Conservation (phyloP, 495 filamentous ascomycete species). For the Penicillium lividum region DNA sequence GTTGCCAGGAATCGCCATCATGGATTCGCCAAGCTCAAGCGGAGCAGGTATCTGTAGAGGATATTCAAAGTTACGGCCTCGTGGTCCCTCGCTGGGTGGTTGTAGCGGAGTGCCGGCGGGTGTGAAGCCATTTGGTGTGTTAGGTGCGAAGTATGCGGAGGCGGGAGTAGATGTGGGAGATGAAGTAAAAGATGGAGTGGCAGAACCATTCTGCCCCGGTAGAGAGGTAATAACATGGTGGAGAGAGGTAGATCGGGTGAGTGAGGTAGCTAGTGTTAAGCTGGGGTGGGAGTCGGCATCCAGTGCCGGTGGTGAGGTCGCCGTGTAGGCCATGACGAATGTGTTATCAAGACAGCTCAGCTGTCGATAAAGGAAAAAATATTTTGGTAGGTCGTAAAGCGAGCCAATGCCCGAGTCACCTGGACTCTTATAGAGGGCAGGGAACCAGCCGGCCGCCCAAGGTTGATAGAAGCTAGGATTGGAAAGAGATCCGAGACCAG, state of each 20-base stretch:
- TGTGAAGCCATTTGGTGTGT: constrained; percentile 44
- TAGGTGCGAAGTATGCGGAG: constrained; percentile 31
- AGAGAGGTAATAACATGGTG: constrained; percentile 42
- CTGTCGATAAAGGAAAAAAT: constrained; percentile 27
- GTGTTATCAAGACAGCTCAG: constrained; percentile 35
- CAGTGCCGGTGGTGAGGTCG: constrained; percentile 42
- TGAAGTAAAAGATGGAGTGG: constrained; percentile 33
- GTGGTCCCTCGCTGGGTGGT: constrained; percentile 50
- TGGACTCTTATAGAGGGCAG: constrained; percentile 41
- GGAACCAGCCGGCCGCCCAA: constrained; percentile 36
- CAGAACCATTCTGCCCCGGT: constrained; percentile 28
- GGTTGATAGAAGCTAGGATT: constrained; percentile 30
- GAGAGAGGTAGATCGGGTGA: constrained; percentile 37
- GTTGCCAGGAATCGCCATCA: constrained; percentile 44
- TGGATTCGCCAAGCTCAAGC: constrained; percentile 58
- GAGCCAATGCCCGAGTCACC: constrained; percentile 47
- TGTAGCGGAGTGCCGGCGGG: constrained; percentile 54
- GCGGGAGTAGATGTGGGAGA: constrained; percentile 35
- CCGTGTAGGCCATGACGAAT: constrained; percentile 46
- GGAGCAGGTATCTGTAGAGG: constrained; percentile 41
- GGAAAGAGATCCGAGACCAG: constrained; percentile 41
- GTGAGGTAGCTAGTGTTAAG: constrained; percentile 45
- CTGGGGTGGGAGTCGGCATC: constrained; percentile 44
- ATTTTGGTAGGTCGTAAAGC: constrained; percentile 36
- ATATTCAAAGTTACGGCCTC: constrained; percentile 43